These are phyloP conservation scores for Shiraia bambusicola DNA, from an alignment of 2,329 filamentous ascomycete genomes.

Conservation along the genomic window DNA sequence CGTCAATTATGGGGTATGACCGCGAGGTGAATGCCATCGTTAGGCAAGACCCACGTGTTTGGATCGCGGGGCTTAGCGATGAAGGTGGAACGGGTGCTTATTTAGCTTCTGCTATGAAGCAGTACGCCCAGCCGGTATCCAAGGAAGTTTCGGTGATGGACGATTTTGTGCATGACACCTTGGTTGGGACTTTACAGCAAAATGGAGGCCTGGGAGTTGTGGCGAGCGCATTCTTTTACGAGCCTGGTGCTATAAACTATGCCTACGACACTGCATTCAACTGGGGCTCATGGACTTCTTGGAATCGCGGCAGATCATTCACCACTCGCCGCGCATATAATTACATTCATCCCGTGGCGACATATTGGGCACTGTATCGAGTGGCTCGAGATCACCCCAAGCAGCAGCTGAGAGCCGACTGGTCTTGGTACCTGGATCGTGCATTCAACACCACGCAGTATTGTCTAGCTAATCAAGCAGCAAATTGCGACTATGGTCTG, in stretches of 20 bases:
- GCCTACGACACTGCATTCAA: constrained; percentile 48
- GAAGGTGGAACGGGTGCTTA: constrained; percentile 61
- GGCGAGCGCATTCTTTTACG: constrained; percentile 61
- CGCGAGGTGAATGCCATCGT: constrained; percentile 36
- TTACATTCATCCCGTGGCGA: constrained; percentile 59
- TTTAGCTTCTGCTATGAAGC: constrained; percentile 58
- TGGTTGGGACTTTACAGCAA: constrained; percentile 52
- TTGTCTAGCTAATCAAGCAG: constrained; percentile 40
- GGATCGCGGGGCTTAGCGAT: constrained; percentile 62
- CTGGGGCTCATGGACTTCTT: constrained; percentile 56
- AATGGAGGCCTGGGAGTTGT: constrained; percentile 50
- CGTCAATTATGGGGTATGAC: constrained; percentile 61
- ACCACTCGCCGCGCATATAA: constrained; percentile 57
- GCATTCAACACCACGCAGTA: constrained; percentile 54
- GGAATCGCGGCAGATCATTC: constrained; percentile 52
- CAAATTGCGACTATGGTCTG: constrained; percentile 45
- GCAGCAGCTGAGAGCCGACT: constrained; percentile 46
- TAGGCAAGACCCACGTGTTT: constrained; percentile 53
- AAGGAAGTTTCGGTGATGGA: constrained; percentile 57
- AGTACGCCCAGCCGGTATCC: constrained; percentile 53
- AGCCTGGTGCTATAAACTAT: constrained; percentile 49
- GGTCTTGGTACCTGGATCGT: constrained; percentile 59
- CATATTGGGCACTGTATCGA: constrained; percentile 61
- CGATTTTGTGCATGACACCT: constrained; percentile 54
- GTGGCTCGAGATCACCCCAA: constrained; percentile 54